Conservation (phyloP, 495 filamentous ascomycete genomes). For the Pseudomonodictys pantanalensis region DNA sequence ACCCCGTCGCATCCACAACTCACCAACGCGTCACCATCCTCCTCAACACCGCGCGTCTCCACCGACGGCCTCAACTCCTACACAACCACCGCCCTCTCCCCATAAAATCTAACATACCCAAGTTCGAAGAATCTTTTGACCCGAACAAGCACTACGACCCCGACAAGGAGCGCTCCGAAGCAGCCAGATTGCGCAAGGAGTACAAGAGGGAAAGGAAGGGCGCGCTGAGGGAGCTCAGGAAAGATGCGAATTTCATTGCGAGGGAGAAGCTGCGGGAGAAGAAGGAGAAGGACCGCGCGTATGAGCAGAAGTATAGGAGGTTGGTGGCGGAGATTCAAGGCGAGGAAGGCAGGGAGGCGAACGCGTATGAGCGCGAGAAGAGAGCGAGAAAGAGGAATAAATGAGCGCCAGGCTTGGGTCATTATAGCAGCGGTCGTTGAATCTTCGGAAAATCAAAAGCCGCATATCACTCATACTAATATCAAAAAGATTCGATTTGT, state of each 20-base stretch:
- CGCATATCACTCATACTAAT: too few relatives aligned
- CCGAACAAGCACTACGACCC: constrained; percentile 95
- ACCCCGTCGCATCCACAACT: constrained; percentile 22
- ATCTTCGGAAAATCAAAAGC: too few relatives aligned
- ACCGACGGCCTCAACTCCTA: constrained; percentile 75
- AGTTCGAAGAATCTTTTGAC: constrained; percentile 95
- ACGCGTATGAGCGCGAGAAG: constrained; percentile 86
- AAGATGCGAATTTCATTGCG: constrained; percentile 89
- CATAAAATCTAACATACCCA: constrained; percentile 84
- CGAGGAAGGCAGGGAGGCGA: constrained; percentile 81
- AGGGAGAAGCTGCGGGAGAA: constrained; percentile 85
- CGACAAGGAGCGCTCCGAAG: constrained; percentile 78
- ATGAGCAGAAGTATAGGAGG: constrained; percentile 91
- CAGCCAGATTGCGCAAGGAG: constrained; percentile 76
- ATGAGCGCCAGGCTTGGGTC: too few relatives aligned
- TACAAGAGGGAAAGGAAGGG: constrained; percentile 95
- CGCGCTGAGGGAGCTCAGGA: constrained; percentile 87
- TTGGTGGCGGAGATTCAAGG: constrained; percentile 92
- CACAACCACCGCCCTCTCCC: constrained; percentile 87
- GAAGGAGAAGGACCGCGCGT: constrained; percentile 77
- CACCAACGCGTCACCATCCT: constrained; percentile 40
- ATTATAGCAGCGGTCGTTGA: too few relatives aligned
- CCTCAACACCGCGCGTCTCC: constrained; percentile 55
- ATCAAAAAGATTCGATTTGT: too few relatives aligned
- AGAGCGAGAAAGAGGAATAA: constrained; percentile 54